A percentile compares a stretch with the other conserved stretches of the same genome.
Evolutionary conservation across 2,329 filamentous ascomycete genomes (phyloP).

Genomic region (Orbilia javanica): DNA sequence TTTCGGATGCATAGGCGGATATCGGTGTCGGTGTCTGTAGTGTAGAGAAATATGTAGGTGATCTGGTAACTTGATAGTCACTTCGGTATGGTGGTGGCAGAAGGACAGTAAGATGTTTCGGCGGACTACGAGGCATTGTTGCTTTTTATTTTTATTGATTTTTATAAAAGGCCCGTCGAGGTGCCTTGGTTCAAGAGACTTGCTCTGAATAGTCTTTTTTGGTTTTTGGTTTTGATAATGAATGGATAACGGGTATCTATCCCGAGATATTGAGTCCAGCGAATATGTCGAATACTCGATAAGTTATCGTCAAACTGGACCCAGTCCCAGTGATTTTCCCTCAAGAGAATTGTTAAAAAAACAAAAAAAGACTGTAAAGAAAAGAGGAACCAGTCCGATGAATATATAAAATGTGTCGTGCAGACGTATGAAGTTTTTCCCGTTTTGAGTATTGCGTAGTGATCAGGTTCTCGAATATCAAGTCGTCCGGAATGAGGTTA

Average conservation of each 20-base stretch:
- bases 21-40: constrained; percentile 4
- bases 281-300: constrained; percentile 32
- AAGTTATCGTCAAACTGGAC: constrained; percentile 3
- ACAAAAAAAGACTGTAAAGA: constrained; percentile 3
- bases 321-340: not conserved
- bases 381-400: constrained; percentile 37
- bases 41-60: constrained; percentile 30
- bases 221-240: constrained; percentile 5
- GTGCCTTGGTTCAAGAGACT: not conserved
- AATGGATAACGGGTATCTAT: not conserved
- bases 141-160: constrained; percentile 17
- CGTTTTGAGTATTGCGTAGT: not conserved
- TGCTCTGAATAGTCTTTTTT: constrained; percentile 1
- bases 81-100: constrained; percentile 43
- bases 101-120: constrained; percentile 41
- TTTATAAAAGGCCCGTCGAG: not conserved
- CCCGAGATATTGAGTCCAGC: constrained; percentile 21
- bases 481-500: constrained; percentile 39
- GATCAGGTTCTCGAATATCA: constrained; percentile 24
- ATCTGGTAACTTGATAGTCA: constrained; percentile 17
- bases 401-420: constrained; percentile 19
- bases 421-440: not conserved
- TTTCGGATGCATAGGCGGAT: constrained; percentile 9
- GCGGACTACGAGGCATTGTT: constrained; percentile 33
- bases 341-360: not conserved